Base-by-base conservation (phyloP, 805 yeast genomes). In the Yamadazyma ubonensis region DNA sequence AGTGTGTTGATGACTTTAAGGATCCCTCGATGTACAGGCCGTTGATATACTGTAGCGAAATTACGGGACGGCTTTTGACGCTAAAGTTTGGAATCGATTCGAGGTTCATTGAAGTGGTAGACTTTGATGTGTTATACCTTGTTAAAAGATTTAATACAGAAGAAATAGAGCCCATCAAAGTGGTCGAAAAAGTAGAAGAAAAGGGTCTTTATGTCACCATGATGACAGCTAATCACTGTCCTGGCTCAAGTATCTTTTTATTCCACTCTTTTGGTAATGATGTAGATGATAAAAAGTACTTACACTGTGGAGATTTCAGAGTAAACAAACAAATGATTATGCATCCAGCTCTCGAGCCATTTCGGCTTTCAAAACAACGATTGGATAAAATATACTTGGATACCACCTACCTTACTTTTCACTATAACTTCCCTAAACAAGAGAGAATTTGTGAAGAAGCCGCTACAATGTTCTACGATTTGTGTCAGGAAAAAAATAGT, bases 221-320 rank as follows among this genome's bases (percentile, higher is more conserved):
- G 9, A 61, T 83, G 5, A 89, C 86, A 50, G 99, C 98, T 0
- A 91, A 93, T 51, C 99, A 93, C 61, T 93, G 99, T 60, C 99
- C 99, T 1, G 99, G 99, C 2, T 87, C 97, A 2, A 87, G 79
- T 0, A 75, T 93, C 0, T 85, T 90, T 44, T 60, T 89, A 9
- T 84, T 87, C 51, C 83, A 81, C 51, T 61, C 73, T 3, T 57
- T 56, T 14, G 48, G 64, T 0, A 33, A 40, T n/a, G 49, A 45
- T 4, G 57, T 59, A 0, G 38, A 46, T 1, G 41, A 43, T 2
- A 55, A 59, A 12, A 61, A 61, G 29, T 68, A 73, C 3, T 61
- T 93, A 22, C 99, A 93, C 58, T 89, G 97, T 38, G 99, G 99
- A 2, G 99, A 93, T 62, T 93, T 91, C 54, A 67, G 99, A 42